A percentile compares a stretch with the other conserved stretches of the same genome.
Conservation (phyloP, 257 asterid species). For the Forsythia suspensa region DNA sequence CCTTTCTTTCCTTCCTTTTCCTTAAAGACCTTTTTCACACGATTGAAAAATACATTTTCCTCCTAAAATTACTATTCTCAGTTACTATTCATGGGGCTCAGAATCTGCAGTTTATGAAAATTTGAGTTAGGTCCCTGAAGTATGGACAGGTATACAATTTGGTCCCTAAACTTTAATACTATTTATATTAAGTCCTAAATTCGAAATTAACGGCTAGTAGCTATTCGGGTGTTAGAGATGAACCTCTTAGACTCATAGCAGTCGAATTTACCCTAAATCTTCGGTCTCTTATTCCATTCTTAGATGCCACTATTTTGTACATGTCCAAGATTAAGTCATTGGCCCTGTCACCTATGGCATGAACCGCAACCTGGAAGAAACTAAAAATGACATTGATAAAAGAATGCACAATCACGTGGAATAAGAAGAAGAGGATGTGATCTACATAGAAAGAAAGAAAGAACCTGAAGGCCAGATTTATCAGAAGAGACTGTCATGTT, state of each 20-base stretch:
- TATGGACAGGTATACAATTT: too few relatives aligned
- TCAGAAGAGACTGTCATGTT: constrained; percentile 74
- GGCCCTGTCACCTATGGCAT: constrained; percentile 94
- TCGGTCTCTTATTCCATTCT: constrained; percentile 71
- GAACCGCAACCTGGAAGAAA: constrained; percentile 76
- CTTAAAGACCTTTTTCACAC: too few relatives aligned
- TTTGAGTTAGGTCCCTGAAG: too few relatives aligned
- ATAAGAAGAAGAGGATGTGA: constrained; percentile 9
- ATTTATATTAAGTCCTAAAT: too few relatives aligned
- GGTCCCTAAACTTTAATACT: too few relatives aligned
- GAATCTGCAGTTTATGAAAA: too few relatives aligned
- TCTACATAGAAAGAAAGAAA: constrained; percentile 19
- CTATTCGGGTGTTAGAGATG: too few relatives aligned
- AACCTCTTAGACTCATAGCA: constrained; percentile 19
- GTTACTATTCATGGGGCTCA: too few relatives aligned
- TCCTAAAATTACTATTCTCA: too few relatives aligned
- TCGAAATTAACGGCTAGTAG: too few relatives aligned
- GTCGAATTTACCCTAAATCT: constrained; percentile 70
- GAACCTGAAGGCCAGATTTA: constrained; percentile 89
- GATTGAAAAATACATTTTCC: too few relatives aligned
- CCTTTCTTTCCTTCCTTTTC: too few relatives aligned
- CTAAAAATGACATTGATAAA: constrained; percentile 12
- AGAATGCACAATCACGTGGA: constrained; percentile 4
- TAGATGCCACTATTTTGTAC: constrained; percentile 64
- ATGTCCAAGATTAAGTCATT: constrained; percentile 81